Evolutionary conservation across 441 rosid species (phyloP).

Genomic region (Metrosideros polymorpha): DNA sequence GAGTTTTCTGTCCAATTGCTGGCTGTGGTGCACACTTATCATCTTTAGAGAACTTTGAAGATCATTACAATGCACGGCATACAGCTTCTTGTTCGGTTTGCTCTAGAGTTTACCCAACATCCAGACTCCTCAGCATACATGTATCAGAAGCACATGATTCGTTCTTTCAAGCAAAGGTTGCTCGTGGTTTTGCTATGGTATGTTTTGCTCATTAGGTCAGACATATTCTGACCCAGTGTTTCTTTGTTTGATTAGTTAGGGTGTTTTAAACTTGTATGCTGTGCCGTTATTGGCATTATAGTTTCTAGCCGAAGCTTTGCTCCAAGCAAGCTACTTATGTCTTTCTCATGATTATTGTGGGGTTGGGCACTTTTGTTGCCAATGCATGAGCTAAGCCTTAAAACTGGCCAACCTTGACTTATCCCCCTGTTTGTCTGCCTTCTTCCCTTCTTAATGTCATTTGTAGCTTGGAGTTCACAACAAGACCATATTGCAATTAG

Average conservation of each 20-base stretch:
- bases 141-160: conserved; percentile 89
- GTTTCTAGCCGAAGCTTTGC: not conserved
- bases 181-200: conserved; percentile 81
- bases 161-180: conserved; percentile 92
- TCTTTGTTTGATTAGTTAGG: not conserved
- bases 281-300: not conserved
- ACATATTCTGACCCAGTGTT: not conserved
- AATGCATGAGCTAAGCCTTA: not conserved
- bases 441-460: not conserved
- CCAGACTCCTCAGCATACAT: conserved; percentile 74
- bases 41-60: conserved; percentile 71
- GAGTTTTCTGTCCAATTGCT: conserved; percentile 69
- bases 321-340: not conserved
- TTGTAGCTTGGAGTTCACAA: not conserved
- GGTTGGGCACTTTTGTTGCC: not conserved
- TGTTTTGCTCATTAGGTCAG: not conserved
- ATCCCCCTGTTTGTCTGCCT: not conserved
- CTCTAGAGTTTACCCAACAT: conserved; percentile 78
- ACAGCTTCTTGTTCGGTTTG: conserved; percentile 87
- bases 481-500: not conserved
- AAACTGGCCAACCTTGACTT: not conserved
- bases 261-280: not conserved
- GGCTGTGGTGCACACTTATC: conserved; percentile 61
- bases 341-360: not conserved
- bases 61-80: conserved; percentile 74